These are phyloP conservation scores for Vitis cinerea DNA, from an alignment of 164 flowering plant species.

Conservation along the genomic window DNA sequence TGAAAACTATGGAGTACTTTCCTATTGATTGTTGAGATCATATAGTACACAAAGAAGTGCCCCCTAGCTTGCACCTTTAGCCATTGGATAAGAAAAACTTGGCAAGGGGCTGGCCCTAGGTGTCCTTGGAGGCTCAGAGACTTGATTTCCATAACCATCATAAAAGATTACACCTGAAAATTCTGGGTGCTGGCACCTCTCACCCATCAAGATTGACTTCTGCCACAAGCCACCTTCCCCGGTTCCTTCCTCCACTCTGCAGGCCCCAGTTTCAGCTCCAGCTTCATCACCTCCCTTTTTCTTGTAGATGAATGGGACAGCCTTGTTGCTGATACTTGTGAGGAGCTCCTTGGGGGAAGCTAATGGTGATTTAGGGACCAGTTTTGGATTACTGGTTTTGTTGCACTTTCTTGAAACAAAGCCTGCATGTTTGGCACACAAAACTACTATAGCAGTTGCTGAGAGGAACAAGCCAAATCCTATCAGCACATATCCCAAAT, in stretches of 20 bases:
- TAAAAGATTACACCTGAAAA: slow-evolving; percentile 63
- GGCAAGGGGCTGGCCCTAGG: slow-evolving; percentile 44
- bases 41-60: background rate
- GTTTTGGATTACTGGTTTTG: background rate
- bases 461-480: slow-evolving; percentile 34
- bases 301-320: slow-evolving; percentile 20
- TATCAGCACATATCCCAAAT: slow-evolving; percentile 10
- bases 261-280: background rate
- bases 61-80: background rate
- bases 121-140: slow-evolving; percentile 42
- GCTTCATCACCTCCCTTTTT: background rate
- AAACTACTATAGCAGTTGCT: slow-evolving; percentile 32
- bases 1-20: too few relatives aligned
- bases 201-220: slow-evolving; percentile 64
- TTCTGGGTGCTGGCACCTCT: slow-evolving; percentile 58
- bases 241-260: slow-evolving; percentile 20
- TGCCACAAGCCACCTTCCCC: slow-evolving; percentile 67
- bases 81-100: slow-evolving; percentile 14
- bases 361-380: slow-evolving; percentile 17
- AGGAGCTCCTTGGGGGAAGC: slow-evolving; percentile 31
- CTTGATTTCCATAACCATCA: slow-evolving; percentile 44
- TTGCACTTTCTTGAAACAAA: slow-evolving; percentile 7
- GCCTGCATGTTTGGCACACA: slow-evolving; percentile 40
- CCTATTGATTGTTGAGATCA: too few relatives aligned
- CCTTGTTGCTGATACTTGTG: slow-evolving; percentile 31